Evolutionary conservation across 768 basidiomycete genomes (phyloP).

Genomic region (Boletus subparvulus): DNA sequence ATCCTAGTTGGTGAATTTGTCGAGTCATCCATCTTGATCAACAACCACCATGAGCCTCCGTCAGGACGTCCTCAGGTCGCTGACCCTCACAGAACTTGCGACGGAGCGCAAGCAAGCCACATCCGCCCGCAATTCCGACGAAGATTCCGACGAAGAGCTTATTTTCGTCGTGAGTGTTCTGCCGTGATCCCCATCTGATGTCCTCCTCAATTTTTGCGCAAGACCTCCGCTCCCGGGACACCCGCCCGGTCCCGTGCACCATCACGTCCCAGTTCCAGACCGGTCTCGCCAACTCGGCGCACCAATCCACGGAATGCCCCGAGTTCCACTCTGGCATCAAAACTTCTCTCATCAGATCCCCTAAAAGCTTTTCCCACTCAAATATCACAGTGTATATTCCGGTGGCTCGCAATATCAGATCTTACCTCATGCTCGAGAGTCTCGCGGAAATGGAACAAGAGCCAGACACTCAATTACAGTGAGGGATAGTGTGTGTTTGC

Average conservation of each 20-base stretch:
- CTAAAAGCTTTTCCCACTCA: constrained; percentile 77
- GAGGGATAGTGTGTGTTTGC: constrained; percentile 14
- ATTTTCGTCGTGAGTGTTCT: constrained; percentile 62
- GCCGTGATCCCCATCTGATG: not conserved
- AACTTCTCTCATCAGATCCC: constrained; percentile 47
- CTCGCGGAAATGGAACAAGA: constrained; percentile 83
- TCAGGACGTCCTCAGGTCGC: constrained; percentile 66
- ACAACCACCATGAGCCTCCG: constrained; percentile 59
- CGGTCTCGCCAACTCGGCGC: constrained; percentile 37
- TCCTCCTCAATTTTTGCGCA: constrained; percentile 7
- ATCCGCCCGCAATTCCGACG: constrained; percentile 26
- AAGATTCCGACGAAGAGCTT: constrained; percentile 66
- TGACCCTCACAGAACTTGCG: constrained; percentile 38
- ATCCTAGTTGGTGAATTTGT: not conserved
- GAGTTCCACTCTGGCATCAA: constrained; percentile 26
- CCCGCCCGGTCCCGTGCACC: constrained; percentile 62
- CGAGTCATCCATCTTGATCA: not conserved
- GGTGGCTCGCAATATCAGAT: constrained; percentile 56
- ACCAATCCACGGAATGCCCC: constrained; percentile 22
- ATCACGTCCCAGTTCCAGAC: constrained; percentile 46
- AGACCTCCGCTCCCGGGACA: constrained; percentile 70
- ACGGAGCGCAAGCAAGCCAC: constrained; percentile 24
- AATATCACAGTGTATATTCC: constrained; percentile 76
- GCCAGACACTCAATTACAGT: constrained; percentile 92
- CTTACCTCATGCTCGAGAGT: constrained; percentile 79